These are phyloP conservation scores for Rosa lucieae DNA, from an alignment of 306 rosid species.

Conservation along the genomic window DNA sequence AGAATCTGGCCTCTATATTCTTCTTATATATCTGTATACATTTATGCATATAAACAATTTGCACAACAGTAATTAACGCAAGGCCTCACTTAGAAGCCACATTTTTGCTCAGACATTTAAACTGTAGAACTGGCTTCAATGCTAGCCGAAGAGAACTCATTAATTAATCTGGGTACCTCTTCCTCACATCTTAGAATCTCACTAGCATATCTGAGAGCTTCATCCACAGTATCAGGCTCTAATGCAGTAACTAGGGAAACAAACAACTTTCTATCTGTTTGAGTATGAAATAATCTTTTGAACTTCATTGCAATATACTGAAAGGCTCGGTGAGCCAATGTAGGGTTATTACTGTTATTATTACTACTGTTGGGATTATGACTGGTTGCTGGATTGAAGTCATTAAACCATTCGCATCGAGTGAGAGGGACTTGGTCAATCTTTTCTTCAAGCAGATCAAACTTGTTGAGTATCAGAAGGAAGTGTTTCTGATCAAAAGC, in stretches of 20 bases:
- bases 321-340: constrained; percentile 55
- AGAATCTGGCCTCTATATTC: constrained; percentile 5
- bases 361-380: constrained; percentile 22
- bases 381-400: constrained; percentile 58
- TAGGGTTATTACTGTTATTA: constrained; percentile 35
- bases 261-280: constrained; percentile 57
- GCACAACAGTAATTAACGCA: constrained; percentile 3
- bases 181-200: constrained; percentile 52
- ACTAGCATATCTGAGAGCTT: constrained; percentile 69
- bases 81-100: constrained; percentile 12
- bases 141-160: constrained; percentile 45
- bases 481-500: constrained; percentile 45
- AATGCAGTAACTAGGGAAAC: constrained; percentile 58
- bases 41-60: neutral
- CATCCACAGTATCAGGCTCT: constrained; percentile 58
- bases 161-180: constrained; percentile 34
- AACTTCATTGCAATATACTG: constrained; percentile 71
- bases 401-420: constrained; percentile 66
- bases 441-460: constrained; percentile 62
- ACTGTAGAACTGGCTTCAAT: constrained; percentile 42
- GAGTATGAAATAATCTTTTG: constrained; percentile 49
- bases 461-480: constrained; percentile 65
- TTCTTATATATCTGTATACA: neutral
- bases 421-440: constrained; percentile 50
- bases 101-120: constrained; percentile 11